phyloP scores from a whole-genome alignment of 805 yeast genomes.

The Sugiyamaella qingdaonensis region DNA sequence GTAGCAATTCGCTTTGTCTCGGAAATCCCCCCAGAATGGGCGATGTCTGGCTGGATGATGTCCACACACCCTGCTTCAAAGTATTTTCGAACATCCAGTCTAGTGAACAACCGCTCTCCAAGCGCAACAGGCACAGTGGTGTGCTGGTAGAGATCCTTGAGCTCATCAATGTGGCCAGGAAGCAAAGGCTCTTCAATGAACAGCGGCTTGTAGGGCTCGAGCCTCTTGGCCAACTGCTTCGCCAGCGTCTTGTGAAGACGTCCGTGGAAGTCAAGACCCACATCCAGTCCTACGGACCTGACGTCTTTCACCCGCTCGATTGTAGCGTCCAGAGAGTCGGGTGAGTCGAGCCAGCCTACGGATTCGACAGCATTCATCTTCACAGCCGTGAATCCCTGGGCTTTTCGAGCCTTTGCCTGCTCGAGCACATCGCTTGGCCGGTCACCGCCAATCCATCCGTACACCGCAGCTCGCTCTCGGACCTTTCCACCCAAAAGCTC shows the following conservation, averaged over 20 bases:
- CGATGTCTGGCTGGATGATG: constrained; percentile 27
- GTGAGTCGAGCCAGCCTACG: constrained; percentile 28
- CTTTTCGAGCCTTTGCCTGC: constrained; percentile 29
- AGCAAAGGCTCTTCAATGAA: constrained; percentile 32
- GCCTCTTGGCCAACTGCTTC: constrained; percentile 27
- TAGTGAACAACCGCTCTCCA: constrained; percentile 29
- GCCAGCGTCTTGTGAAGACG: constrained; percentile 33
- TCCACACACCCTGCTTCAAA: constrained; percentile 27
- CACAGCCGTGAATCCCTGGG: constrained; percentile 33
- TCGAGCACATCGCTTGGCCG: constrained; percentile 22
- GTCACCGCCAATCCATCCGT: constrained; percentile 34
- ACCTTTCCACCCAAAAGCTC: constrained; percentile 32
- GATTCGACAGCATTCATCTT: constrained; percentile 33
- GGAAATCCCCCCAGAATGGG: constrained; percentile 31
- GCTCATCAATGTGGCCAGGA: constrained; percentile 27
- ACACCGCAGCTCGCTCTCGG: constrained; percentile 28
- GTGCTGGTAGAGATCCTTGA: constrained; percentile 20
- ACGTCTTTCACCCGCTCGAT: constrained; percentile 27
- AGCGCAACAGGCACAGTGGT: constrained; percentile 30
- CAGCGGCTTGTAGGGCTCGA: constrained; percentile 28
- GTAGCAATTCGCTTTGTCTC: constrained; percentile 27
- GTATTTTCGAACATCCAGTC: constrained; percentile 27
- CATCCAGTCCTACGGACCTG: constrained; percentile 27
- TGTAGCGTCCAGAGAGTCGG: constrained; percentile 25
- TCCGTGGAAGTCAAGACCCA: constrained; percentile 32